phyloP scores from a whole-genome alignment of 1,284 basidiomycete genomes.

The Xerocomus amazonicus region DNA sequence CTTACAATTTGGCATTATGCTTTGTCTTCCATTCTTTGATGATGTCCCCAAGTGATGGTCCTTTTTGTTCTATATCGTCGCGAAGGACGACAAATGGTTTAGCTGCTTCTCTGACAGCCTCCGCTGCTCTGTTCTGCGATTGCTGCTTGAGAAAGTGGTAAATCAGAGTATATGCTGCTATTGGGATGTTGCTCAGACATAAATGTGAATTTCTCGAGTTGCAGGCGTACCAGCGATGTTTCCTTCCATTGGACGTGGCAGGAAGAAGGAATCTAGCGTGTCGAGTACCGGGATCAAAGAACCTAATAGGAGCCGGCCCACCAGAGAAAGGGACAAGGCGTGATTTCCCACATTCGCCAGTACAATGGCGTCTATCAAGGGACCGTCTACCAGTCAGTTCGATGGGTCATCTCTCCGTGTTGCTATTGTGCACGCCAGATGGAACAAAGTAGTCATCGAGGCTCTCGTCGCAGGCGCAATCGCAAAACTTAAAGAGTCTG shows the following conservation, averaged over 20 bases:
- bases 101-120: conserved; percentile 62
- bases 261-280: not conserved
- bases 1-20: conserved; percentile 27
- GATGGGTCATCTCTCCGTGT: conserved; percentile 81
- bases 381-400: conserved; percentile 58
- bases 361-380: conserved; percentile 69
- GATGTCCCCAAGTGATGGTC: conserved; percentile 57
- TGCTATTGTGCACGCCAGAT: conserved; percentile 90
- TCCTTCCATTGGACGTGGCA: conserved; percentile 39
- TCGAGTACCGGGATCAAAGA: not conserved
- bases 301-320: not conserved
- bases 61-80: conserved; percentile 46
- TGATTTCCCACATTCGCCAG: conserved; percentile 21
- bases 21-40: conserved; percentile 56
- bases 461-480: conserved; percentile 78
- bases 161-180: conserved; percentile 70
- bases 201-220: not conserved
- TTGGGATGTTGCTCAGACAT: conserved; percentile 11
- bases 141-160: conserved; percentile 66
- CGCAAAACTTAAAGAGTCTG: conserved; percentile 73
- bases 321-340: not conserved
- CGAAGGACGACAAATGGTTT: conserved; percentile 55
- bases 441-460: conserved; percentile 87
- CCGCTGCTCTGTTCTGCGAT: conserved; percentile 60
- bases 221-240: conserved; percentile 44